Evolutionary conservation across 768 basidiomycete species (phyloP).

Genomic region (Tephrocybe sp.): DNA sequence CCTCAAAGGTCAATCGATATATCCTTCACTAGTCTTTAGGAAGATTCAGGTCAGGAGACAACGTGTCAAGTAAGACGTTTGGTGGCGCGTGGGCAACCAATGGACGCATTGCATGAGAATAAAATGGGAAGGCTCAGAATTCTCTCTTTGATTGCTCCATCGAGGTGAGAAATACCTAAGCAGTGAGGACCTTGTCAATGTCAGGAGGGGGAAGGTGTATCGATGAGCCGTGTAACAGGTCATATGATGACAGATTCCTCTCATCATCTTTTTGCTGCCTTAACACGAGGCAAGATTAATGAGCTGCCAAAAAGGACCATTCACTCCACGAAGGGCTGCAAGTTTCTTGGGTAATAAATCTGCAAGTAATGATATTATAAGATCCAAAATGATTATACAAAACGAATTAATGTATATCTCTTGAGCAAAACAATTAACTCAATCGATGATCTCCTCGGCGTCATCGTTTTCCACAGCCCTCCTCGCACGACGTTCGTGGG

Average conservation of each 20-base stretch:
- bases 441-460: slow-evolving; percentile 58
- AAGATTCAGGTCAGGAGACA: neutral
- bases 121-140: neutral
- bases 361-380: slow-evolving; percentile 2
- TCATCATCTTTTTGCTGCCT: slow-evolving; percentile 6
- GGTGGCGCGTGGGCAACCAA: slow-evolving; percentile 10
- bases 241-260: slow-evolving; percentile 10
- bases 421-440: neutral
- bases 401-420: neutral
- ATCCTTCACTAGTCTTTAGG: slow-evolving; percentile 5
- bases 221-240: slow-evolving; percentile 9
- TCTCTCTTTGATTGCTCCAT: slow-evolving; percentile 8
- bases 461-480: slow-evolving; percentile 51
- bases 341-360: neutral
- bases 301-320: neutral
- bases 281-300: slow-evolving; percentile 10
- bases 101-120: neutral
- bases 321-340: slow-evolving; percentile 1
- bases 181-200: neutral
- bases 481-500: slow-evolving; percentile 49
- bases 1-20: slow-evolving; percentile 7
- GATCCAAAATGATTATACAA: slow-evolving; percentile 12
- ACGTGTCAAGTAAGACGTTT: neutral
- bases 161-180: neutral
- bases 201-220: slow-evolving; percentile 5